Evolutionary conservation across 192 early-diverging fungal genomes (phyloP).

Genomic region (Paraglomus occultum): DNA sequence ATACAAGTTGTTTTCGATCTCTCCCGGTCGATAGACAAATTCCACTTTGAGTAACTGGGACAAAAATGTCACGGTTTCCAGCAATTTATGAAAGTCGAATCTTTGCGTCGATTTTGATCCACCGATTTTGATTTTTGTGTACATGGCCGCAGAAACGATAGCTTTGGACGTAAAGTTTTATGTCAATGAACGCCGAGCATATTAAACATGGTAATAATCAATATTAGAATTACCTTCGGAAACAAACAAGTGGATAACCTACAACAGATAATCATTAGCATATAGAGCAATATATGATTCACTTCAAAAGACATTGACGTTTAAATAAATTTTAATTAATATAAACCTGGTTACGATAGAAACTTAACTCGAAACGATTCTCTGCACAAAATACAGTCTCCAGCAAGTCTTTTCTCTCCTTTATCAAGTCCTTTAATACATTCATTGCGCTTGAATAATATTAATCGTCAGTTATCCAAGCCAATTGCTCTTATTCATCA

Average conservation of each 20-base stretch:
- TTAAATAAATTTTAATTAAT: constrained; percentile 13
- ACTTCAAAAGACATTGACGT: background rate
- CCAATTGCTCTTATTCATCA: background rate
- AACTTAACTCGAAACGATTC: constrained; percentile 79
- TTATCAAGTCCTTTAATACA: constrained; percentile 74
- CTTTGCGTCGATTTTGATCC: constrained; percentile 67
- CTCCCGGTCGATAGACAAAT: constrained; percentile 76
- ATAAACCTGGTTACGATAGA: constrained; percentile 80
- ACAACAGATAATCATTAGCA: background rate
- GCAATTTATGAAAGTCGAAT: constrained; percentile 52
- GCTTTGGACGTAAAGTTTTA: constrained; percentile 47
- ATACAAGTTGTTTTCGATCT: constrained; percentile 63
- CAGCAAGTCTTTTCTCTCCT: constrained; percentile 70
- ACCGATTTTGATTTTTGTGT: constrained; percentile 75
- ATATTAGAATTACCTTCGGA: constrained; percentile 46
- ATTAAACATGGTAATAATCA: background rate
- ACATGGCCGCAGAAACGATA: constrained; percentile 72
- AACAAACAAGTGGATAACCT: constrained; percentile 47
- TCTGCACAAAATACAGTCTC: constrained; percentile 80
- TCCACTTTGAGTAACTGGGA: constrained; percentile 75
- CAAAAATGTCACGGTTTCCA: constrained; percentile 69
- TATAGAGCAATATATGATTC: no score
- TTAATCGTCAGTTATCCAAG: background rate
- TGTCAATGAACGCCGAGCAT: background rate
- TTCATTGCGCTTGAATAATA: constrained; percentile 48